A percentile compares a stretch with the other conserved stretches of the same genome.
Evolutionary conservation across 1,284 basidiomycete genomes (phyloP).

Genomic region (Mycosarcoma maydis): DNA sequence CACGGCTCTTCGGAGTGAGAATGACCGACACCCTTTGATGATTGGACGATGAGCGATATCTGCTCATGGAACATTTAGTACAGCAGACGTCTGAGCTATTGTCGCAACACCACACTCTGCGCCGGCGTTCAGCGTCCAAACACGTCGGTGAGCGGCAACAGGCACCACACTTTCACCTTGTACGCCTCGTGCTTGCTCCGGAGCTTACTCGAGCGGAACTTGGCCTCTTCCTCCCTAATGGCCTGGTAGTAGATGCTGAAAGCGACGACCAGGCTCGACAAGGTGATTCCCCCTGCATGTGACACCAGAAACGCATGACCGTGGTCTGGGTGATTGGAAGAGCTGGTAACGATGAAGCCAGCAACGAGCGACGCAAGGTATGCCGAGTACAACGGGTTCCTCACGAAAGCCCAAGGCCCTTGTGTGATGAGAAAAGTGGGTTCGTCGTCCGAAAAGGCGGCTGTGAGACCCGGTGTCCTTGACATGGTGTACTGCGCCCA

Average conservation of each 20-base stretch:
- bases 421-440: slow-evolving; percentile 32
- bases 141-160: slow-evolving; percentile 32
- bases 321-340: slow-evolving; percentile 41
- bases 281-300: slow-evolving; percentile 31
- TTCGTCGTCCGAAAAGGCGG: slow-evolving; percentile 29
- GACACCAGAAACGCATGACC: slow-evolving; percentile 27
- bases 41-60: neutral
- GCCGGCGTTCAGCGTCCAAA: slow-evolving; percentile 10
- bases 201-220: slow-evolving; percentile 41
- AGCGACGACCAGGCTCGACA: slow-evolving; percentile 15
- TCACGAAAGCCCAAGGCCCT: slow-evolving; percentile 35
- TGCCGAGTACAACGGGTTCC: slow-evolving; percentile 40
- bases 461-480: slow-evolving; percentile 15
- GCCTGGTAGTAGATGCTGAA: slow-evolving; percentile 38
- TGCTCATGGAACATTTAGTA: too few species aligned
- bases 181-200: slow-evolving; percentile 38
- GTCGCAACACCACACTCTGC: too few species aligned
- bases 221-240: slow-evolving; percentile 43
- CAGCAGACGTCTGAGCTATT: too few species aligned
- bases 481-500: slow-evolving; percentile 44
- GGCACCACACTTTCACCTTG: slow-evolving; percentile 29
- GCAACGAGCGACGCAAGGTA: slow-evolving; percentile 32
- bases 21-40: too few species aligned
- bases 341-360: slow-evolving; percentile 42
- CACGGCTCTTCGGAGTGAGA: too few species aligned